A percentile compares a stretch with the other conserved stretches of the same genome.
These are phyloP conservation scores for Torulaspora franciscae DNA, from an alignment of 805 yeast genomes.

Conservation along the genomic window DNA sequence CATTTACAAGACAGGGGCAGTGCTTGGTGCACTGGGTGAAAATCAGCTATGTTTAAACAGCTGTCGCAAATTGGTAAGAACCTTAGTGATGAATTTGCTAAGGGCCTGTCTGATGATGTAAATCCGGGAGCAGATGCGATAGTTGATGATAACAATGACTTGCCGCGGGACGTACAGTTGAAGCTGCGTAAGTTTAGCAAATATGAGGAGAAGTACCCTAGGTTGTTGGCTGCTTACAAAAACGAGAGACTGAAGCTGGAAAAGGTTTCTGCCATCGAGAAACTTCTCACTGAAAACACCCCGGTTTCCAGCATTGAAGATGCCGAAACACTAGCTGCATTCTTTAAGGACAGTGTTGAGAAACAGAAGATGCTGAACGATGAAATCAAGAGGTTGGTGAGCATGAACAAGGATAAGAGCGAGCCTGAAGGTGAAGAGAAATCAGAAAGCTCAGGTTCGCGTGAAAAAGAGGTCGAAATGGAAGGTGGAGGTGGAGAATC, in stretches of 20 bases:
- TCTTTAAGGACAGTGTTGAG: conserved; percentile 55
- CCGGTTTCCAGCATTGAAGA: conserved; percentile 76
- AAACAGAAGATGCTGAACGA: conserved; percentile 57
- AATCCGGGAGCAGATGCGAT: conserved; percentile 17
- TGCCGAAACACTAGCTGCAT: conserved; percentile 63
- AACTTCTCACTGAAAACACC: conserved; percentile 66
- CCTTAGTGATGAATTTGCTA: conserved; percentile 55
- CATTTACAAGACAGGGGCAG: not conserved
- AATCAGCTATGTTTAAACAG: conserved; percentile 48
- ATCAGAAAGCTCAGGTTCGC: not conserved
- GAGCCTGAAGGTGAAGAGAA: not conserved
- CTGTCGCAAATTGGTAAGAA: conserved; percentile 60
- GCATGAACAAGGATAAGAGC: not conserved
- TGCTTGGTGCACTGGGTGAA: not conserved
- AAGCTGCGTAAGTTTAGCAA: conserved; percentile 72
- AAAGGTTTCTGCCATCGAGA: conserved; percentile 59
- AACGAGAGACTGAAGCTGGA: conserved; percentile 65
- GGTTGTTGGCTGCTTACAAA: conserved; percentile 77
- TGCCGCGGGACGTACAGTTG: conserved; percentile 54
- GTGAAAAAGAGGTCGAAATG: not conserved
- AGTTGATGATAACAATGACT: conserved; percentile 36
- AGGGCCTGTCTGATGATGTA: conserved; percentile 37
- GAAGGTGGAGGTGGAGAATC: not conserved
- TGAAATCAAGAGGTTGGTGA: conserved; percentile 52
- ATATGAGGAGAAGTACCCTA: conserved; percentile 88